Conservation (phyloP, 345 rosid genomes). For the Citrus unshiu region DNA sequence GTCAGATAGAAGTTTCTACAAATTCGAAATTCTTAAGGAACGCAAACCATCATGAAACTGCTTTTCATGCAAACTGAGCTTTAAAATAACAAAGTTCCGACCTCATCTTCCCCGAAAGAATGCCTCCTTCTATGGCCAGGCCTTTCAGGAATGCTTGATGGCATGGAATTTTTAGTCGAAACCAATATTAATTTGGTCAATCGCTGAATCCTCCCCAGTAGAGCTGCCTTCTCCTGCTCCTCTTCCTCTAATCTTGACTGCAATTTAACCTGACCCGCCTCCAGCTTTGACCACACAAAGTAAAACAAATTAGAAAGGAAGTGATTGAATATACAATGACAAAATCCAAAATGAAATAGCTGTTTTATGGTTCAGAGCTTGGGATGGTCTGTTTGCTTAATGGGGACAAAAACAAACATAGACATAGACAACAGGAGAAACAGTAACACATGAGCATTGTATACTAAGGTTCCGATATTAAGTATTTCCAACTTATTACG, state of each 20-base stretch:
- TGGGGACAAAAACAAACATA: background rate
- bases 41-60: background rate
- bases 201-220: conserved; percentile 74
- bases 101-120: conserved; percentile 85
- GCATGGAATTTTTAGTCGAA: conserved; percentile 62
- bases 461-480: background rate
- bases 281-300: conserved; percentile 45
- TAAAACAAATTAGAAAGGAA: conserved; percentile 1
- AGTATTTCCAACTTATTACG: background rate
- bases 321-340: background rate
- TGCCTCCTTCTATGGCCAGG: conserved; percentile 56
- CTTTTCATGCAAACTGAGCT: conserved; percentile 3
- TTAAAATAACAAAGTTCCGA: conserved; percentile 13
- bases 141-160: conserved; percentile 47
- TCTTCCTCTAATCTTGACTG: conserved; percentile 72
- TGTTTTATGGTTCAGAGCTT: background rate
- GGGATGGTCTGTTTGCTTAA: background rate
- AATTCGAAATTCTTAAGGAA: background rate
- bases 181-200: conserved; percentile 66
- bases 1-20: background rate
- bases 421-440: background rate
- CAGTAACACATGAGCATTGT: background rate
- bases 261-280: conserved; percentile 71
- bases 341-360: conserved; percentile 2
- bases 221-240: conserved; percentile 69